Evolutionary conservation across 2,329 filamentous ascomycete species (phyloP), one percentile per base, ranked within the genome.

Genomic region (Cyphellophora attinorum): DNA sequence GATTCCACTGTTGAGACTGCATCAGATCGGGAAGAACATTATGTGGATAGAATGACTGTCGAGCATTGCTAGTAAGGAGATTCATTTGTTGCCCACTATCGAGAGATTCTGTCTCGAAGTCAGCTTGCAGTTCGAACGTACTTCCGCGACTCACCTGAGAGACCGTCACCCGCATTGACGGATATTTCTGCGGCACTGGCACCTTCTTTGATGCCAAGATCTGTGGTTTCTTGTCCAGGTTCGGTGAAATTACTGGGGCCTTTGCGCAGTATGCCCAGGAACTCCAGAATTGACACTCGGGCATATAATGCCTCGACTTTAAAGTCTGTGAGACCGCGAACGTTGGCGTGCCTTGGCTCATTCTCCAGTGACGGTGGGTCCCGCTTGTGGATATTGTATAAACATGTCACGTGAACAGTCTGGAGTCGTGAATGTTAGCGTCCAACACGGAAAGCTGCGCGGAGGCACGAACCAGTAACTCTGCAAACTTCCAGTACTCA

Each of bases 361-460:
- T 41, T 18, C 14, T 41, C 39, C 6, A 41, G 39, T 5, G 14
- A 10, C 8, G n/a, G 6, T 11, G 31, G 3, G n/a, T 23, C 19
- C n/a, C 5, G 37, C 21, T 23, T 13, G 35, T 41, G 39, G 10
- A 35, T 38, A 5, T 35, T 13, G 35, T 38, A 41, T 25, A 41
- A n/a, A 17, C 27, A 41, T 11, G 21, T 13, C 11, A 41, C 15
- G n/a, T 41, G 32, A 5, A 31, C n/a, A n/a, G n/a, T n/a, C n/a
- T n/a, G n/a, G n/a, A n/a, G n/a, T n/a, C n/a, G n/a, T n/a, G n/a
- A n/a, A n/a, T n/a, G n/a, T n/a, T n/a, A n/a, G n/a, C n/a, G n/a
- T n/a, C n/a, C n/a, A n/a, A n/a, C n/a, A n/a, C n/a, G n/a, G n/a
- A n/a, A n/a, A n/a, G n/a, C n/a, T n/a, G n/a, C n/a, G n/a, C n/a